phyloP scores from a whole-genome alignment of 108 stramenopile genomes.

The Phaeodactylum tricornutum region DNA sequence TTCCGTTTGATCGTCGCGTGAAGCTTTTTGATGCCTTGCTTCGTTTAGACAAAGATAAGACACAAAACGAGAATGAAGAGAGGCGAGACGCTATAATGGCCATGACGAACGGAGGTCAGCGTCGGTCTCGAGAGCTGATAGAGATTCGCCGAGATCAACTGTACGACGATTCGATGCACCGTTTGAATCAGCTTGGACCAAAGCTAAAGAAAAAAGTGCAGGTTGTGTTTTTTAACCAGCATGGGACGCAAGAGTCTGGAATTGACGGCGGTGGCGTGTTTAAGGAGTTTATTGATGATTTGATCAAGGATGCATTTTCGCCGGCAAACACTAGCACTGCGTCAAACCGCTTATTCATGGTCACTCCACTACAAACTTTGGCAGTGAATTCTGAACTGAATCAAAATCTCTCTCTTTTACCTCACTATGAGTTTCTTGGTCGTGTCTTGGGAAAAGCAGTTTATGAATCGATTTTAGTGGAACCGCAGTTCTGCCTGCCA shows the following conservation, averaged over 20 bases:
- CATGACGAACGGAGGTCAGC: constrained; percentile 28
- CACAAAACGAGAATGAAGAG: constrained; percentile 27
- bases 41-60: constrained; percentile 47
- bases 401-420: constrained; percentile 19
- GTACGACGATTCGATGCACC: constrained; percentile 69
- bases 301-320: constrained; percentile 75
- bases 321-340: constrained; percentile 8
- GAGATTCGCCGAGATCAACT: constrained; percentile 57
- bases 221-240: constrained; percentile 88
- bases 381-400: constrained; percentile 44
- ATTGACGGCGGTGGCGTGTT: constrained; percentile 99
- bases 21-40: constrained; percentile 67
- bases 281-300: constrained; percentile 87
- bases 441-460: constrained; percentile 94
- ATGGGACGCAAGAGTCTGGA: constrained; percentile 93
- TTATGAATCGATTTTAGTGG: constrained; percentile 88
- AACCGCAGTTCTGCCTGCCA: constrained; percentile 79
- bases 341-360: constrained; percentile 36
- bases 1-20: constrained; percentile 76
- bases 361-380: constrained; percentile 59
- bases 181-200: constrained; percentile 45
- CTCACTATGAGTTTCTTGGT: constrained; percentile 88
- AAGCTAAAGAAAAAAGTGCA: constrained; percentile 78
- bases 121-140: constrained; percentile 36
- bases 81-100: constrained; percentile 19